Base-by-base conservation (phyloP, 768 basidiomycete genomes). In the Mycena epipterygia region DNA sequence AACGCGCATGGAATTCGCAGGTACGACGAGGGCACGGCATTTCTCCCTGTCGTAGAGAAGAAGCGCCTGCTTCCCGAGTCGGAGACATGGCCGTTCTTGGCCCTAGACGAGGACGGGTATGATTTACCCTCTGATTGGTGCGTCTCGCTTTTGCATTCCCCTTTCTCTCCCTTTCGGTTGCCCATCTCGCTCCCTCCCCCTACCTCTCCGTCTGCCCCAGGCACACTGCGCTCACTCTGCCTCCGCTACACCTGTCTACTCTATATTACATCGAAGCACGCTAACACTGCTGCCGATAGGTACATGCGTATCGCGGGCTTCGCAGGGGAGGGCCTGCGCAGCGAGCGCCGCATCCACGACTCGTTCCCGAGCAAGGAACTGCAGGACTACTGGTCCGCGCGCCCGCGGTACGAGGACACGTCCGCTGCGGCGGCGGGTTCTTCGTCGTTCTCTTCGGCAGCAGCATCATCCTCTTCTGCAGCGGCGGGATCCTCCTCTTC, bases 1-100 rank as follows among this genome's bases (percentile, higher is more conserved):
- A 13, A 13, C 49, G 25, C 16, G 9, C 37, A 51, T 30, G 12
- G 16, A 5, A 7, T 17, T 51, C 51, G 51, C 72, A 93, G 92
- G 79, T 95, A 95, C 72, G 93, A 95, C 74, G 93, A 95, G 83
- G 94, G 95, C 41, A 95, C 94, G 0, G 93, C 90, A 2, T 88
- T 94, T 70, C 88, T 96, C 85, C 95, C 95, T 9, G 87, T 89
- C 17, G 88, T 94, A 1, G 77, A 89, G 46, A 82, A 84, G 67
- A 89, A 89, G 67, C 81, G 86, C 8, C 81, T 87, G 57, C 83
- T 94, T 3, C 95, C 94, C 13, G 81, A 85, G 64, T 86, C 87
- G n/a, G 86, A 89, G 21, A 81, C 84, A 59, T 89, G 84, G 75
- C 84, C 83, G 21, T 91, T 94, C 74, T 79, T 95, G 73, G 91